phyloP scores from a whole-genome alignment of 345 rosid species.

The Citrus trifoliata region DNA sequence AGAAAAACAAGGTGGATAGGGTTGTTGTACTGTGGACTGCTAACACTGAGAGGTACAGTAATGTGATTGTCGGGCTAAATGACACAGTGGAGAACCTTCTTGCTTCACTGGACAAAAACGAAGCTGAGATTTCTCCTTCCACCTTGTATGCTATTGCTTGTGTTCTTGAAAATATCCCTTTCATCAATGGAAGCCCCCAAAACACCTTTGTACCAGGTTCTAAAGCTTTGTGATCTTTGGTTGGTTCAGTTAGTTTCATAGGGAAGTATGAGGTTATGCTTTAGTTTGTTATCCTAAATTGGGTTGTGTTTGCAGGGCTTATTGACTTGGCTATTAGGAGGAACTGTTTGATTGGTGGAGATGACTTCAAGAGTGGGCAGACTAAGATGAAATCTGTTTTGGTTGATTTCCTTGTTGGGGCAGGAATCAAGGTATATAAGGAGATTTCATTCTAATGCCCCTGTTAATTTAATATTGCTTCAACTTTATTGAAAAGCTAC shows the following conservation, averaged over 20 bases:
- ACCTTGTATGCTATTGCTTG: conserved; percentile 90
- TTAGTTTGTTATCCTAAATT: background rate
- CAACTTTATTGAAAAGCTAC: background rate
- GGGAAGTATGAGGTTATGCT: background rate
- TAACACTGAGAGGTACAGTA: conserved; percentile 96
- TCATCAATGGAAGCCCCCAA: conserved; percentile 98
- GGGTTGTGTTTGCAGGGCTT: conserved; percentile 48
- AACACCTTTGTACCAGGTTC: conserved; percentile 98
- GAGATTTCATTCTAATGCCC: background rate
- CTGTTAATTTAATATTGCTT: background rate
- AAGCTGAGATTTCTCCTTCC: conserved; percentile 93
- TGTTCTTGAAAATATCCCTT: conserved; percentile 79
- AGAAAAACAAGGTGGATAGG: conserved; percentile 75
- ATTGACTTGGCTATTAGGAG: conserved; percentile 81
- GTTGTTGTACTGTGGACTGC: conserved; percentile 98
- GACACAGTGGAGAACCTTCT: conserved; percentile 89
- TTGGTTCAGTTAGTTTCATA: background rate
- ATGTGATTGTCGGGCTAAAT: conserved; percentile 77
- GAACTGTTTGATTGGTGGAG: conserved; percentile 92
- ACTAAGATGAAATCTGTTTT: conserved; percentile 96
- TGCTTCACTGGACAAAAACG: conserved; percentile 75
- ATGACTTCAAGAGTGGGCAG: conserved; percentile 99
- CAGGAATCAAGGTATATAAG: conserved; percentile 79
- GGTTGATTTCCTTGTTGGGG: conserved; percentile 96
- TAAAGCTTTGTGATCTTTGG: background rate